Percentiles rank a stretch among this genome's conserved stretches.
Evolutionary conservation across 306 rosid species (phyloP).

Genomic region (Rosa persica): DNA sequence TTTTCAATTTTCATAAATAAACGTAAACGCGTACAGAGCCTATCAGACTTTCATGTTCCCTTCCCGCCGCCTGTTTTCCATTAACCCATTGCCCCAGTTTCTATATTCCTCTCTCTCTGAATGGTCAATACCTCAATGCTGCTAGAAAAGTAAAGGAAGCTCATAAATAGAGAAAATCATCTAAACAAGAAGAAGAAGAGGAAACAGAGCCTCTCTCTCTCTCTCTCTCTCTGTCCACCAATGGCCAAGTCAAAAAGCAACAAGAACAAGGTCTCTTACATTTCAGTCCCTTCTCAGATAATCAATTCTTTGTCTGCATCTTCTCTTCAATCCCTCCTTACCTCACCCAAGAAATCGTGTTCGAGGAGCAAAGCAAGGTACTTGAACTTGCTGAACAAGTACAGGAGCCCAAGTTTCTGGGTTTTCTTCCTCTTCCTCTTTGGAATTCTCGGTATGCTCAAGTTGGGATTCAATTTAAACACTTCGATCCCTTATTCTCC

Average conservation of each 20-base stretch:
- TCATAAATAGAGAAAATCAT: slow-evolving; percentile 16
- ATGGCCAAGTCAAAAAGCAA: slow-evolving; percentile 76
- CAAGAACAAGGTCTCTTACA: slow-evolving; percentile 64
- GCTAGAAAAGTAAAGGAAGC: neutral
- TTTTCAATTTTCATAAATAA: neutral
- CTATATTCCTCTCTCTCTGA: slow-evolving; percentile 7
- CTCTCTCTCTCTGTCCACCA: neutral
- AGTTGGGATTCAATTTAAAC: slow-evolving; percentile 41
- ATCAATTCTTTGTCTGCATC: slow-evolving; percentile 81
- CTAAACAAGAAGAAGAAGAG: neutral
- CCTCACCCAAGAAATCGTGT: slow-evolving; percentile 76
- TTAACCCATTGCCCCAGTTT: neutral
- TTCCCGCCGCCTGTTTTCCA: slow-evolving; percentile 34
- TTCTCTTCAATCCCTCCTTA: slow-evolving; percentile 75
- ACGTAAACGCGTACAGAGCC: slow-evolving; percentile 19
- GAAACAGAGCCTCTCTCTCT: neutral
- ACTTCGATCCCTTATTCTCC: slow-evolving; percentile 45
- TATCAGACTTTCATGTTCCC: slow-evolving; percentile 21
- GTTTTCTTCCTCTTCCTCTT: slow-evolving; percentile 56
- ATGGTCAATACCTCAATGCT: slow-evolving; percentile 1
- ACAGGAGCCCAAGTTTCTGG: slow-evolving; percentile 52
- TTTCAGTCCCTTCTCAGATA: slow-evolving; percentile 94
- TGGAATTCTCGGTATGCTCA: slow-evolving; percentile 63
- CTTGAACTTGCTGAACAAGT: slow-evolving; percentile 23
- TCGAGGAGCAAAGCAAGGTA: slow-evolving; percentile 39